These are phyloP conservation scores for Camellia lanceoleosa DNA, from an alignment of 148 eudicot genomes.

Conservation along the genomic window DNA sequence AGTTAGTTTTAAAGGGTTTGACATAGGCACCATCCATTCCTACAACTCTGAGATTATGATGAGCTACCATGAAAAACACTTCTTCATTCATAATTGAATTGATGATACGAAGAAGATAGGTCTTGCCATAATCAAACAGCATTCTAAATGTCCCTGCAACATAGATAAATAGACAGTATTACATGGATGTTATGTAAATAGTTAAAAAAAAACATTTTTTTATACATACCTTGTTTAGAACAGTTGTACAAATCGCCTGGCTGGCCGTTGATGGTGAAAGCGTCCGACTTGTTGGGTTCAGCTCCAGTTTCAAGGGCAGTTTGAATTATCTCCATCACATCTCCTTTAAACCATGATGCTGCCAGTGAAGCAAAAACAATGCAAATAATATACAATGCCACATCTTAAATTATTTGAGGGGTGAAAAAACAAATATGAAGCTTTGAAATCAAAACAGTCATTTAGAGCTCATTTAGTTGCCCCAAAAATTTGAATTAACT, in stretches of 20 bases:
- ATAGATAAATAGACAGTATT: too few relatives aligned
- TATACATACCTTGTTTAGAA: constrained; percentile 13
- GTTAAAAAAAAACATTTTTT: too few relatives aligned
- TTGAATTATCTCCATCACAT: constrained; percentile 18
- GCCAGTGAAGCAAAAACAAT: neutral
- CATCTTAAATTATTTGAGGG: too few relatives aligned
- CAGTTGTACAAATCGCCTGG: constrained; percentile 24
- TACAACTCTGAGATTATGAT: constrained; percentile 17
- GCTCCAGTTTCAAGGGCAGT: constrained; percentile 20
- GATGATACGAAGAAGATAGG: constrained; percentile 24
- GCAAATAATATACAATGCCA: neutral
- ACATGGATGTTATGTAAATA: too few relatives aligned
- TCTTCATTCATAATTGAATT: constrained; percentile 23
- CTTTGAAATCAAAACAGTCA: too few relatives aligned
- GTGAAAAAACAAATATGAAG: too few relatives aligned
- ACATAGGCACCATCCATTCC: constrained; percentile 22
- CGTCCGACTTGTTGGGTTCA: constrained; percentile 19
- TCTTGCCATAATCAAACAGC: constrained; percentile 18
- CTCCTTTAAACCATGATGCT: constrained; percentile 22
- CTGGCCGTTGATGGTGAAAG: constrained; percentile 29
- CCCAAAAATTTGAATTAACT: too few relatives aligned
- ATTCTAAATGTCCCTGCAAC: constrained; percentile 16
- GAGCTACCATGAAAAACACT: constrained; percentile 22
- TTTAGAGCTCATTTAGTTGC: too few relatives aligned
- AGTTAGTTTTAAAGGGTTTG: constrained; percentile 17